These are phyloP conservation scores for Plasmopara halstedii DNA, from an alignment of 352 stramenopile species.

Conservation along the genomic window DNA sequence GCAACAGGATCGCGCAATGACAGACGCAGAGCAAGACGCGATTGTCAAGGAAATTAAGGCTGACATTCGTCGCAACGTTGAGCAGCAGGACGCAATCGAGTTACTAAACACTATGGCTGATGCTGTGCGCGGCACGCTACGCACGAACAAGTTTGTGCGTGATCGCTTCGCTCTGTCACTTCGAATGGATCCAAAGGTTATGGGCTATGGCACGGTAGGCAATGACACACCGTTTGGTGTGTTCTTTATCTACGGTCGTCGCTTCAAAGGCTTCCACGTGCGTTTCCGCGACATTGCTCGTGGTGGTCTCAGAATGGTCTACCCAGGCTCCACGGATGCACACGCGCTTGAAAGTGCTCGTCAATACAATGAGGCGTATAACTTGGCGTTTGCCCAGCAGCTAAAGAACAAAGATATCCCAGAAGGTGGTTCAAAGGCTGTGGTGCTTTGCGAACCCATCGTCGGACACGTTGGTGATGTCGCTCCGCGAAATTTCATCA, in stretches of 20 bases:
- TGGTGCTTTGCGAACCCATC: slow-evolving; percentile 72
- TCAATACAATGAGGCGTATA: slow-evolving; percentile 82
- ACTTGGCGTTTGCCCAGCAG: slow-evolving; percentile 78
- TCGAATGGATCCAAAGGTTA: slow-evolving; percentile 69
- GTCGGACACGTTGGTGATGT: slow-evolving; percentile 66
- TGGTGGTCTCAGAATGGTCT: slow-evolving; percentile 71
- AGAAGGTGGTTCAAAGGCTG: slow-evolving; percentile 77
- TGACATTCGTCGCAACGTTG: slow-evolving; percentile 67
- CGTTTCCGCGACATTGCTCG: slow-evolving; percentile 79
- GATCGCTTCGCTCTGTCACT: slow-evolving; percentile 77
- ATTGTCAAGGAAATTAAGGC: slow-evolving; percentile 49
- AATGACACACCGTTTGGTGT: slow-evolving; percentile 92
- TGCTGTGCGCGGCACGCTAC: slow-evolving; percentile 61
- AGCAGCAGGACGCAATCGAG: slow-evolving; percentile 63
- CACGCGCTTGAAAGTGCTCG: slow-evolving; percentile 59
- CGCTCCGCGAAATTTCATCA: slow-evolving; percentile 79
- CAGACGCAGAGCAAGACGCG: slow-evolving; percentile 34
- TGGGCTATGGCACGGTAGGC: slow-evolving; percentile 72
- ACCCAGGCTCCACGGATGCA: slow-evolving; percentile 51
- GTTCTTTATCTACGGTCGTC: slow-evolving; percentile 95
- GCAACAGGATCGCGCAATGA: slow-evolving; percentile 27
- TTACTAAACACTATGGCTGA: slow-evolving; percentile 77
- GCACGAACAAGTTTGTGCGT: slow-evolving; percentile 78
- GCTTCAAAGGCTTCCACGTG: slow-evolving; percentile 91
- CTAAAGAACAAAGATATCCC: slow-evolving; percentile 88